These are phyloP conservation scores for Exserohilum turcica DNA, from an alignment of 2,329 filamentous ascomycete genomes.

Conservation along the genomic window DNA sequence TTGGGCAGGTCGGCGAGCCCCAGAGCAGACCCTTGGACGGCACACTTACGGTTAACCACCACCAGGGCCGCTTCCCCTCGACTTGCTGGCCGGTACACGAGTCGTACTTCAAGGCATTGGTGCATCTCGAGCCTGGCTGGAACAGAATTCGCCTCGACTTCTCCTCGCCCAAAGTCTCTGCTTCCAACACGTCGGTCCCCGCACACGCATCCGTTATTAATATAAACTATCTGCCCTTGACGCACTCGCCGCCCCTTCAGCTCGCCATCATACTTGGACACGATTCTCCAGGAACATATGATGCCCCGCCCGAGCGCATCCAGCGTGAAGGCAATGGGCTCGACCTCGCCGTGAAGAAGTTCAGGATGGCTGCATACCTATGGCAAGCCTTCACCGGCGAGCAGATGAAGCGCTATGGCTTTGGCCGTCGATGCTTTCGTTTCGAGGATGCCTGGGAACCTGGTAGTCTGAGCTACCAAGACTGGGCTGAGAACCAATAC, in stretches of 20 bases:
- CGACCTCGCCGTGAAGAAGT: conserved; percentile 83
- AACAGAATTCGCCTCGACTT: conserved; percentile 91
- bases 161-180: conserved; percentile 76
- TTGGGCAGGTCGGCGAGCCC: conserved; percentile 79
- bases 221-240: conserved; percentile 83
- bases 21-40: conserved; percentile 74
- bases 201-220: conserved; percentile 80
- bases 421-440: conserved; percentile 83
- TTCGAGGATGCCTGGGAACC: conserved; percentile 95
- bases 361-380: conserved; percentile 90
- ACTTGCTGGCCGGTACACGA: conserved; percentile 85
- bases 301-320: conserved; percentile 75
- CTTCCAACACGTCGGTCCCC: conserved; percentile 67
- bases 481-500: conserved; percentile 72
- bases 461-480: conserved; percentile 77
- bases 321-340: conserved; percentile 82
- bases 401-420: conserved; percentile 88
- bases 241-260: conserved; percentile 80
- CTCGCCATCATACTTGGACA: conserved; percentile 85
- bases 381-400: conserved; percentile 98
- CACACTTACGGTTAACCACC: conserved; percentile 75
- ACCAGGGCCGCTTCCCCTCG: conserved; percentile 83
- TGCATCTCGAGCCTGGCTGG: conserved; percentile 88
- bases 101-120: conserved; percentile 87
- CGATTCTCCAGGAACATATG: conserved; percentile 85